Conservation (phyloP, 495 filamentous ascomycete genomes). For the Neurospora sp. region DNA sequence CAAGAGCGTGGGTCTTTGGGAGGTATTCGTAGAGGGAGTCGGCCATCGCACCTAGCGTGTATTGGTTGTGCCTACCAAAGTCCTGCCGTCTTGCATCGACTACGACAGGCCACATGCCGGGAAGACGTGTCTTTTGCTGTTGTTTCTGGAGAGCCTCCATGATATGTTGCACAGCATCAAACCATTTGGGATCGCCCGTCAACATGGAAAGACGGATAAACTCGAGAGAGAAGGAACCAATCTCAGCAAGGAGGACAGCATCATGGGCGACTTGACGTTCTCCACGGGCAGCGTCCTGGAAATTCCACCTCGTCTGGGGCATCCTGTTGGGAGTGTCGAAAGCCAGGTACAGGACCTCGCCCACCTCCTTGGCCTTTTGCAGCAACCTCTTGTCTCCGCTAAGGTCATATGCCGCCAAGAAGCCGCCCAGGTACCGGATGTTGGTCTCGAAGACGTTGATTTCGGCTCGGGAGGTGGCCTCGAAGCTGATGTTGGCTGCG, state of each 20-base stretch:
- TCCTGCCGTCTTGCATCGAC: constrained; percentile 23
- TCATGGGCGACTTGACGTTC: constrained; percentile 24
- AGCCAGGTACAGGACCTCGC: constrained; percentile 70
- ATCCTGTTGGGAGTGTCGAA: constrained; percentile 92
- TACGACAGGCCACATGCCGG: constrained; percentile 46
- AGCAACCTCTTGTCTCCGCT: constrained; percentile 59
- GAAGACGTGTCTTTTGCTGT: constrained; percentile 55
- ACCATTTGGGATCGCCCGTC: constrained; percentile 73
- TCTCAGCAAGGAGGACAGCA: constrained; percentile 40
- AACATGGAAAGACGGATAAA: constrained; percentile 78
- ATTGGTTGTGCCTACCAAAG: constrained; percentile 32
- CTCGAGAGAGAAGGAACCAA: constrained; percentile 72
- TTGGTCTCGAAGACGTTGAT: constrained; percentile 74
- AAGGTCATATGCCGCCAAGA: constrained; percentile 67
- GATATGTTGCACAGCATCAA: constrained; percentile 75
- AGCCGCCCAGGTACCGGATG: constrained; percentile 70
- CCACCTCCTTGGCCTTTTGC: constrained; percentile 72
- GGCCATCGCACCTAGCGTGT: constrained; percentile 61
- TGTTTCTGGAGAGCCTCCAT: constrained; percentile 59
- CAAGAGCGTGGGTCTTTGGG: constrained; percentile 57
- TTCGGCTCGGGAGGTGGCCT: constrained; percentile 44
- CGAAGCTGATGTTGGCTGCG: constrained; percentile 74
- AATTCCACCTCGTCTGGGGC: constrained; percentile 64
- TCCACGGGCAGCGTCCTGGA: constrained; percentile 21
- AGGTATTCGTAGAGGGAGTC: constrained; percentile 84